phyloP scores from a whole-genome alignment of 1,284 basidiomycete genomes.

The Ganoderma lingzhi region DNA sequence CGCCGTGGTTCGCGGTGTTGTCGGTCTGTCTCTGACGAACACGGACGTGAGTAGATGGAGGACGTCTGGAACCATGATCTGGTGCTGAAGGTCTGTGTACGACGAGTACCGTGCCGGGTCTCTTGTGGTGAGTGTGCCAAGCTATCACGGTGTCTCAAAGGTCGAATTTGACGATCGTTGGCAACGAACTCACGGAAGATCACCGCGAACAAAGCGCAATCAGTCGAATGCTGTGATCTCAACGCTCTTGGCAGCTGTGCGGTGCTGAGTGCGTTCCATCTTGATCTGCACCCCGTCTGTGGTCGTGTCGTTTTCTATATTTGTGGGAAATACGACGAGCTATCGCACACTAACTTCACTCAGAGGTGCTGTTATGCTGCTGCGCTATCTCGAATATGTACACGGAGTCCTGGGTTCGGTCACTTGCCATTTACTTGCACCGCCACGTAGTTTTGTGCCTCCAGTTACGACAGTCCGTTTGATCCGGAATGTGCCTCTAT shows the following conservation, averaged over 20 bases:
- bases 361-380: neutral
- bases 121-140: neutral
- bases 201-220: too few species aligned
- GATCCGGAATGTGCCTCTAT: neutral
- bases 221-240: neutral
- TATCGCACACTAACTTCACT: neutral
- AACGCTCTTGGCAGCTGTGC: neutral
- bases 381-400: neutral
- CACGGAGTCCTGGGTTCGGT: neutral
- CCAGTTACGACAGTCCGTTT: neutral
- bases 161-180: neutral
- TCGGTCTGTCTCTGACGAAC: neutral
- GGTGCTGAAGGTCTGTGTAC: neutral
- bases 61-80: neutral
- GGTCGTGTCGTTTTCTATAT: too few species aligned
- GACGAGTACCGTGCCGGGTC: neutral
- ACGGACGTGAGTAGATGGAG: neutral
- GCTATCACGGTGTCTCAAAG: neutral
- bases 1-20: neutral
- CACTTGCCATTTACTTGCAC: neutral
- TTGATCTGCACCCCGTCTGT: too few species aligned
- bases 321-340: too few species aligned
- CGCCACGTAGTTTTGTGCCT: neutral
- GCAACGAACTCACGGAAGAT: too few species aligned
- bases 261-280: neutral